phyloP scores from a whole-genome alignment of 441 rosid genomes.

The Macaranga tanarius region DNA sequence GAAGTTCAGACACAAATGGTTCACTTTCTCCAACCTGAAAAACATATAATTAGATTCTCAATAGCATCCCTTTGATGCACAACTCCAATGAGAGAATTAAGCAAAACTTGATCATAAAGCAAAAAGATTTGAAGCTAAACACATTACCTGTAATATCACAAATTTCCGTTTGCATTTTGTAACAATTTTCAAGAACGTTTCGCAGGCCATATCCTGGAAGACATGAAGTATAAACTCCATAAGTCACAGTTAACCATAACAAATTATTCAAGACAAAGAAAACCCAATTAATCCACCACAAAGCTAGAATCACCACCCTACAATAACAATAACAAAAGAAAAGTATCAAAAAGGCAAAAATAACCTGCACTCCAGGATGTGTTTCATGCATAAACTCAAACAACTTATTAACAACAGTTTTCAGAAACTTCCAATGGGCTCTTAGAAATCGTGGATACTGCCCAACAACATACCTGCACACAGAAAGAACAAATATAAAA shows the following conservation, averaged over 20 bases:
- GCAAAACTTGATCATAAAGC: background rate
- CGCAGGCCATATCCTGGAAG: slow-evolving; percentile 99
- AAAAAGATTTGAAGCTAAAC: background rate
- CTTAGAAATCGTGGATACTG: slow-evolving; percentile 99
- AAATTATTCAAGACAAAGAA: background rate
- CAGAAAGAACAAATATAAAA: background rate
- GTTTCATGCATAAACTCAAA: slow-evolving; percentile 99
- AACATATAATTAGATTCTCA: slow-evolving; percentile 11
- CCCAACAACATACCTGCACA: slow-evolving; percentile 97
- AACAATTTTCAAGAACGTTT: slow-evolving; percentile 98
- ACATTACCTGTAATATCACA: slow-evolving; percentile 85
- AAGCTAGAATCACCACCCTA: background rate
- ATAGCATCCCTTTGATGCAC: background rate
- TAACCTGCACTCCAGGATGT: slow-evolving; percentile 99
- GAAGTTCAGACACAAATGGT: slow-evolving; percentile 98
- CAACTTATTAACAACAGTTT: slow-evolving; percentile 98
- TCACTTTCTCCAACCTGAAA: slow-evolving; percentile 97
- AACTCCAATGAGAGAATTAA: background rate
- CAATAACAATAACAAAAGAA: background rate
- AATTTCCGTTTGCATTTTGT: slow-evolving; percentile 99
- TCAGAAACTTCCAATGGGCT: slow-evolving; percentile 99
- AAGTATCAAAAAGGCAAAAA: background rate
- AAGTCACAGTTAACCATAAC: slow-evolving; percentile 1
- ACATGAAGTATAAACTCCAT: slow-evolving; percentile 2
- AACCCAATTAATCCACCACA: background rate